A percentile compares a stretch with the other conserved stretches of the same genome.
Evolutionary conservation across 495 filamentous ascomycete genomes (phyloP).

Genomic region (Neurospora sp.): DNA sequence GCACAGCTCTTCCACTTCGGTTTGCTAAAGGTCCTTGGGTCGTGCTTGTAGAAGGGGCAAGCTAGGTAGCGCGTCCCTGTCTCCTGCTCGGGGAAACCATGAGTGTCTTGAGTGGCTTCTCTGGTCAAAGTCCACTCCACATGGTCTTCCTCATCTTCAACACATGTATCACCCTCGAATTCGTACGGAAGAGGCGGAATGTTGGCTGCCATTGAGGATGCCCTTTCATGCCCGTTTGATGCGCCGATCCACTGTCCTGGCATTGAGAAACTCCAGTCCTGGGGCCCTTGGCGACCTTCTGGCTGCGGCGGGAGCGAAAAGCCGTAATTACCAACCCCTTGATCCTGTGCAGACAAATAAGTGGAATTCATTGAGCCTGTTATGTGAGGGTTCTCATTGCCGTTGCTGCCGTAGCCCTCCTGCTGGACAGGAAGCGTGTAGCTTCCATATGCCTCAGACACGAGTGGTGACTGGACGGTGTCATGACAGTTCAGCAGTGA

Average conservation of each 20-base stretch:
- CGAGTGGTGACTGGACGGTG: not conserved
- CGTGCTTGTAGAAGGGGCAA: not conserved
- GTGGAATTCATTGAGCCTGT: not conserved
- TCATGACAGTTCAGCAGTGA: not conserved
- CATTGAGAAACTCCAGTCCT: not conserved
- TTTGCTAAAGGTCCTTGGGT: not conserved
- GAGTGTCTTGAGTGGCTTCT: not conserved
- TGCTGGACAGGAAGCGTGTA: not conserved
- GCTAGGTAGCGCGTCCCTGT: not conserved
- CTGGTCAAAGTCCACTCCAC: not conserved
- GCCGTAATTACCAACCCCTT: not conserved
- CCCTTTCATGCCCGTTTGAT: not conserved
- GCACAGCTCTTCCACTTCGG: not conserved
- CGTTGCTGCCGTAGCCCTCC: not conserved
- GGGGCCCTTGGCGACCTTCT: not conserved
- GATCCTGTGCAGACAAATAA: not conserved
- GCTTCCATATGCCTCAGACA: not conserved
- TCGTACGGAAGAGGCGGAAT: not conserved
- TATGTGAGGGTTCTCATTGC: not conserved
- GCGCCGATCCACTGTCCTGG: not conserved
- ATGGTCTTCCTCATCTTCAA: not conserved
- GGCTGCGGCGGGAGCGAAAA: not conserved
- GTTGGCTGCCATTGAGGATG: not conserved
- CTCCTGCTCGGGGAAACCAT: not conserved
- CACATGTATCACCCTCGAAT: not conserved